Evolutionary conservation across 441 rosid species (phyloP).

Genomic region (Pelargonium australe): DNA sequence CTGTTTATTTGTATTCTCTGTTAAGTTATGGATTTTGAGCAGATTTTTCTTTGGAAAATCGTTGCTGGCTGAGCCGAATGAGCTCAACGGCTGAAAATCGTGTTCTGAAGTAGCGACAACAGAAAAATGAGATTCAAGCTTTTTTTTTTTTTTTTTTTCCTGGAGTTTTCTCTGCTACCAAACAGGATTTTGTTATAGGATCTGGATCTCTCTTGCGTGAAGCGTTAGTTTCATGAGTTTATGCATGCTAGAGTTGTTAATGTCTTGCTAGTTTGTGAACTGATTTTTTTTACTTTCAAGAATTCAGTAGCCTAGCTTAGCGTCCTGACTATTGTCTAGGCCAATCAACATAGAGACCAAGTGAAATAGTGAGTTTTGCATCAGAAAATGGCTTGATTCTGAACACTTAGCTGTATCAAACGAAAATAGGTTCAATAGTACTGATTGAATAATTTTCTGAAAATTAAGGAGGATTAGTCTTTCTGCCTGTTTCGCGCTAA

Average conservation of each 20-base stretch:
- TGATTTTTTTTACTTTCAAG: not conserved
- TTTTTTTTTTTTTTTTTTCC: not conserved
- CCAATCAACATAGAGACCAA: too few species aligned
- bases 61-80: too few species aligned
- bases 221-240: not conserved
- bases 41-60: not conserved
- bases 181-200: not conserved
- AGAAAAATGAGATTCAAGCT: not conserved
- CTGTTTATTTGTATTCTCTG: not conserved
- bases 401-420: not conserved
- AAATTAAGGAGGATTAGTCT: not conserved
- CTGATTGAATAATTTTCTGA: too few species aligned
- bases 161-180: not conserved
- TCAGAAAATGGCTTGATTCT: not conserved
- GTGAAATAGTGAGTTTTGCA: too few species aligned
- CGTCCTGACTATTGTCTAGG: too few species aligned
- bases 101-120: too few species aligned
- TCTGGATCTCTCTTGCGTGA: not conserved
- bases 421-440: not conserved
- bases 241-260: not conserved
- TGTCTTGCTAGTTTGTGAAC: not conserved
- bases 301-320: too few species aligned
- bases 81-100: too few species aligned
- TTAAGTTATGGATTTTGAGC: not conserved
- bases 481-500: not conserved